A percentile compares a stretch with the other conserved stretches of the same genome.
Evolutionary conservation across 2,329 filamentous ascomycete species (phyloP).

Genomic region (Knoxdaviesia capensis): DNA sequence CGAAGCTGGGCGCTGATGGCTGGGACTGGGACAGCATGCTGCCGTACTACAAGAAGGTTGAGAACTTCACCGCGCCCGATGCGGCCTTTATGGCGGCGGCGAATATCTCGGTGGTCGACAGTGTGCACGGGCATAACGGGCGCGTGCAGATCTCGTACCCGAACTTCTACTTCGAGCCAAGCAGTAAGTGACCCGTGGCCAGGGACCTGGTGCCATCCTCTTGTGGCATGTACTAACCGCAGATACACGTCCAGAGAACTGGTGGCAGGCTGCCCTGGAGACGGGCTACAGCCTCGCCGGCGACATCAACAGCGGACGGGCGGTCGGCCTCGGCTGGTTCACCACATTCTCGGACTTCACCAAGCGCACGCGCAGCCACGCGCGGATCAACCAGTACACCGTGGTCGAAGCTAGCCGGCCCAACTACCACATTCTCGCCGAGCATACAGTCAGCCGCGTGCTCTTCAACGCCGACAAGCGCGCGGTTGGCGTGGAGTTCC

Average conservation of each 20-base stretch:
- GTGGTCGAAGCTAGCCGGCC: slow-evolving; percentile 18
- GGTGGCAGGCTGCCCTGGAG: slow-evolving; percentile 28
- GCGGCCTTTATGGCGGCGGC: slow-evolving; percentile 2
- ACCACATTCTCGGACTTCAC: slow-evolving; percentile 12
- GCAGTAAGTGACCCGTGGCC: slow-evolving; percentile 19
- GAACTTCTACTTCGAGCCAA: slow-evolving; percentile 5
- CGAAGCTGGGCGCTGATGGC: slow-evolving; percentile 20
- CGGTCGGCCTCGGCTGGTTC: slow-evolving; percentile 10
- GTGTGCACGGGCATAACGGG: slow-evolving; percentile 30
- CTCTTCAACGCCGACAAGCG: slow-evolving; percentile 27
- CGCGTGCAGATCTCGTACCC: slow-evolving; percentile 29
- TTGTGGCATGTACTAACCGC: slow-evolving; percentile 19
- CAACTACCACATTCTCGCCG: slow-evolving; percentile 37
- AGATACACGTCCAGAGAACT: slow-evolving; percentile 17
- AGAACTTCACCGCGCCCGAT: slow-evolving; percentile 6
- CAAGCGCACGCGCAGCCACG: slow-evolving; percentile 12
- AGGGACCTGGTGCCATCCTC: slow-evolving; percentile 17
- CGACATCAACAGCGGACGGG: slow-evolving; percentile 9
- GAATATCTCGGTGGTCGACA: slow-evolving; percentile 18
- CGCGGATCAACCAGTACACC: slow-evolving; percentile 11
- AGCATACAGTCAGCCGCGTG: slow-evolving; percentile 34
- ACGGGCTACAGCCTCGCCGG: slow-evolving; percentile 31
- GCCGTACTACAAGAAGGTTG: slow-evolving; percentile 23
- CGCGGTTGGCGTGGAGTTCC: slow-evolving; percentile 39
- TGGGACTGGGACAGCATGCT: slow-evolving; percentile 18